A percentile compares a stretch with the other conserved stretches of the same genome.
phyloP scores from a whole-genome alignment of 78 protist species.

The Dictyostelium purpureum region DNA sequence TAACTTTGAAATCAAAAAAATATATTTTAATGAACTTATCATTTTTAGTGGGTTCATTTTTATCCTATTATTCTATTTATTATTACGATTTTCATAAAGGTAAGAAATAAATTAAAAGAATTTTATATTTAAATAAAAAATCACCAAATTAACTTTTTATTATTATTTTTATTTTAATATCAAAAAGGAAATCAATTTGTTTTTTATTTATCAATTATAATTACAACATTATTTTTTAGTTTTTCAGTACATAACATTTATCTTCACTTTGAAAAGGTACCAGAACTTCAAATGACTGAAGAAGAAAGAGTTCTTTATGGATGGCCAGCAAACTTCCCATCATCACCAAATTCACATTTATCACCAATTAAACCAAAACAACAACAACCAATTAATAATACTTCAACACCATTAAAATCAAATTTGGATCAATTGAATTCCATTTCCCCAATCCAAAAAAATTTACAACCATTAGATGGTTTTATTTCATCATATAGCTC shows the following conservation, averaged over 20 bases:
- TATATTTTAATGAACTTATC: neutral
- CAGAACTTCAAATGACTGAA: conserved; percentile 23
- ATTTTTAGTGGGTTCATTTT: neutral
- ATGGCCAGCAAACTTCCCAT: conserved; percentile 58
- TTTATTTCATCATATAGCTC: conserved; percentile 4
- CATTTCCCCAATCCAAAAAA: conserved; percentile 2
- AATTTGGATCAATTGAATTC: neutral
- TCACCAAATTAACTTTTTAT: neutral
- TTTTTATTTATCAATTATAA: neutral
- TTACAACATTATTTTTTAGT: neutral
- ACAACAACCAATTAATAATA: neutral
- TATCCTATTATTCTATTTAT: neutral
- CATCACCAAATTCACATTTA: conserved; percentile 18
- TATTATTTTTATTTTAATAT: neutral
- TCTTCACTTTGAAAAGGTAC: conserved; percentile 34
- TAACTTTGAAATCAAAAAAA: conserved; percentile 6
- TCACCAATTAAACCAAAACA: conserved; percentile 1
- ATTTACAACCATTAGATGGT: neutral
- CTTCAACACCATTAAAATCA: neutral
- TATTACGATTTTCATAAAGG: neutral
- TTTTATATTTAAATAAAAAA: neutral
- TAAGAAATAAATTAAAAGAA: too few species aligned
- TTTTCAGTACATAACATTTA: neutral
- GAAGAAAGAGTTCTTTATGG: conserved; percentile 45
- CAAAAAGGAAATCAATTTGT: neutral